Conservation (phyloP, 805 yeast species). For the Hanseniaspora taiwanica region DNA sequence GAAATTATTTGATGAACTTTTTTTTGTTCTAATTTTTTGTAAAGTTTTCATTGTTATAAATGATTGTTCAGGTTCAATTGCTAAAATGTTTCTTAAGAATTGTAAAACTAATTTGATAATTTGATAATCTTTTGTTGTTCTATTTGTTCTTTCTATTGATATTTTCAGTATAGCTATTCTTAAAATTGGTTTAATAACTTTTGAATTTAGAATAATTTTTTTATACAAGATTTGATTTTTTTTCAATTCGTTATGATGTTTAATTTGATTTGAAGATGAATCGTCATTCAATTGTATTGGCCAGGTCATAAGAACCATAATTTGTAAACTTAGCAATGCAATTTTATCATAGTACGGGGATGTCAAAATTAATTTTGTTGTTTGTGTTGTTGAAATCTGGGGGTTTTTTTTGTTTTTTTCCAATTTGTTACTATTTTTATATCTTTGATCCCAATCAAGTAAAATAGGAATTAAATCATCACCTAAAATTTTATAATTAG, state of each 20-base stretch:
- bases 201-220: conserved; percentile 50
- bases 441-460: conserved; percentile 51
- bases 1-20: conserved; percentile 9
- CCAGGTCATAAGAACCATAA: conserved; percentile 76
- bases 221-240: conserved; percentile 63
- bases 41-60: conserved; percentile 33
- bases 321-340: conserved; percentile 60
- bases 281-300: conserved; percentile 58
- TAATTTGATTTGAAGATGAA: conserved; percentile 44
- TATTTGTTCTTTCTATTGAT: conserved; percentile 34
- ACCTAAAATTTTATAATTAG: conserved; percentile 59
- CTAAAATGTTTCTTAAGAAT: conserved; percentile 64
- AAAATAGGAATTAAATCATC: conserved; percentile 67
- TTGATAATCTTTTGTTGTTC: conserved; percentile 60
- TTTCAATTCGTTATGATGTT: conserved; percentile 44
- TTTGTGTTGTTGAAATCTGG: conserved; percentile 18
- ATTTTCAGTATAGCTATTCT: conserved; percentile 55
- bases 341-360: conserved; percentile 36
- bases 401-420: conserved; percentile 25
- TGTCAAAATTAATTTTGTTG: neutral
- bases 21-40: conserved; percentile 19
- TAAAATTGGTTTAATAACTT: conserved; percentile 53
- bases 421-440: conserved; percentile 16
- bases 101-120: conserved; percentile 58
- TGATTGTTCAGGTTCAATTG: conserved; percentile 57